These are phyloP conservation scores for Cadophora sp. DNA, from an alignment of 2,329 filamentous ascomycete species.

Conservation along the genomic window DNA sequence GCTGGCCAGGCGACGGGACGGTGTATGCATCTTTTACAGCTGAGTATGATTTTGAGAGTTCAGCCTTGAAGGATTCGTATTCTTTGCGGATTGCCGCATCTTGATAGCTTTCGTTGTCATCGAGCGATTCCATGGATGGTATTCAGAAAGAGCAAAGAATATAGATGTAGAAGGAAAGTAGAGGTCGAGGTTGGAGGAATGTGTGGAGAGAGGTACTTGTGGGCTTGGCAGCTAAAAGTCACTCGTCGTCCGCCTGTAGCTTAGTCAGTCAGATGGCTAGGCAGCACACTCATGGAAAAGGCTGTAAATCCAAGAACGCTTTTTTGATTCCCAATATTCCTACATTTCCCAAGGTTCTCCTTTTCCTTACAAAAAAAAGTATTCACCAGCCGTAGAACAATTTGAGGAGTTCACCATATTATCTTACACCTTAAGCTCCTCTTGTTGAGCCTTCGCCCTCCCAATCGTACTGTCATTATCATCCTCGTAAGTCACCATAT, in stretches of 20 bases:
- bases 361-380: background rate
- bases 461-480: background rate
- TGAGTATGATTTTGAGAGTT: background rate
- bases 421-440: background rate
- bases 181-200: too few relatives aligned
- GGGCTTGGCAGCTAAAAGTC: too few relatives aligned
- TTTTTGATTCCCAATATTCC: too few relatives aligned
- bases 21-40: constrained; percentile 1
- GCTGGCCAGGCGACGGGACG: background rate
- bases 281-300: too few relatives aligned
- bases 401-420: background rate
- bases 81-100: background rate
- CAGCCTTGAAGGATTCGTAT: background rate
- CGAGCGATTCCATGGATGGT: too few relatives aligned
- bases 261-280: too few relatives aligned
- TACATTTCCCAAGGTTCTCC: background rate
- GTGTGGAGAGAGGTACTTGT: too few relatives aligned
- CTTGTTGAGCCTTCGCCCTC: background rate
- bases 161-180: background rate
- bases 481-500: background rate
- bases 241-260: too few relatives aligned
- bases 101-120: constrained; percentile 1
- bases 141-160: background rate
- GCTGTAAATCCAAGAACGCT: too few relatives aligned
- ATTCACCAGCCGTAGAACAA: background rate